These are phyloP conservation scores for Limnanthes douglasii DNA, from an alignment of 345 rosid species.

Conservation along the genomic window DNA sequence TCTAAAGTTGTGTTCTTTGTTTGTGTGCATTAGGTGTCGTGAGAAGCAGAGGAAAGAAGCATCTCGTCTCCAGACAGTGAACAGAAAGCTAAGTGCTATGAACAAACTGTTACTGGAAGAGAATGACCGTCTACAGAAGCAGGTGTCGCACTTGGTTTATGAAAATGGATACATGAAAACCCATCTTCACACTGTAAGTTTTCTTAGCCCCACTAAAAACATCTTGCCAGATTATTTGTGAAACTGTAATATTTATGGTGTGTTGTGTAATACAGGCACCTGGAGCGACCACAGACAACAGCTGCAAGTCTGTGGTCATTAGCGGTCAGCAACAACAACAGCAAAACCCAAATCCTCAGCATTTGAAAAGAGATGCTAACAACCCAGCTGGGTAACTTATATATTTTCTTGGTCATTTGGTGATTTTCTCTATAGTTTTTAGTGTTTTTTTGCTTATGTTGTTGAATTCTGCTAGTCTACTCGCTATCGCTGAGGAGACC, in stretches of 20 bases:
- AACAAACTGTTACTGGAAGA: constrained; percentile 97
- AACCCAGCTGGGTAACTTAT: constrained; percentile 88
- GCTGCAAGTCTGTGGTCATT: constrained; percentile 99
- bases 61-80: constrained; percentile 80
- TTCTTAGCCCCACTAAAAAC: not conserved
- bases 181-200: constrained; percentile 53
- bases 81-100: constrained; percentile 83
- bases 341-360: constrained; percentile 93
- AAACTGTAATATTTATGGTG: not conserved
- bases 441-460: not conserved
- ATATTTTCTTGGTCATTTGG: not conserved
- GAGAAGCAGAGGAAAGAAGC: constrained; percentile 98
- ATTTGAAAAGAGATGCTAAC: constrained; percentile 86
- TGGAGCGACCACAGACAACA: constrained; percentile 96
- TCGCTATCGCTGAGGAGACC: constrained; percentile 92
- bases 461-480: constrained; percentile 61
- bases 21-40: constrained; percentile 47
- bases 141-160: constrained; percentile 87
- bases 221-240: too few species aligned
- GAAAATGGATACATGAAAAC: constrained; percentile 83
- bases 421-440: not conserved
- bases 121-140: constrained; percentile 96
- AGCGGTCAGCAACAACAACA: constrained; percentile 96
- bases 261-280: constrained; percentile 33
- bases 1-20: not conserved